These are phyloP conservation scores for Wilcoxina mikolae DNA, from an alignment of 495 filamentous ascomycete genomes.

Conservation along the genomic window DNA sequence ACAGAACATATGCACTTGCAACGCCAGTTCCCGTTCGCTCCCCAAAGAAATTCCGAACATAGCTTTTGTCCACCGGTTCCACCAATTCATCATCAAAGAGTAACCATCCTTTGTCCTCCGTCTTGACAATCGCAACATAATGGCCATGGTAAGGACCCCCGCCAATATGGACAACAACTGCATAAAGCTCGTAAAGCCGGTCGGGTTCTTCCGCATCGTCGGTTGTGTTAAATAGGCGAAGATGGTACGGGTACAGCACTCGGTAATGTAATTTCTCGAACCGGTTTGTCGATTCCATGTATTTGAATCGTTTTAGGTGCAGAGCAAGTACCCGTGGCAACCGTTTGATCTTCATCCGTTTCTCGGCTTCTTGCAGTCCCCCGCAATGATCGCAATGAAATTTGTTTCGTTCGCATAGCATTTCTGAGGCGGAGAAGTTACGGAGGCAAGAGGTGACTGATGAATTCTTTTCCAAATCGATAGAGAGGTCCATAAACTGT, in stretches of 20 bases:
- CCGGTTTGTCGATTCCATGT: constrained; percentile 83
- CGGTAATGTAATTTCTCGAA: constrained; percentile 94
- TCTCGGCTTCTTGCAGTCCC: constrained; percentile 92
- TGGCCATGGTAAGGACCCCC: constrained; percentile 97
- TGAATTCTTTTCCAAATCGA: constrained; percentile 88
- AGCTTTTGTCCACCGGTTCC: constrained; percentile 90
- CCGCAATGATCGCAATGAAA: constrained; percentile 98
- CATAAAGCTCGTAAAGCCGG: constrained; percentile 88
- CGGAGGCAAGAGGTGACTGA: constrained; percentile 90
- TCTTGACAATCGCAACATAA: constrained; percentile 96
- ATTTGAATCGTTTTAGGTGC: constrained; percentile 94
- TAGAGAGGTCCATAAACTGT: constrained; percentile 86
- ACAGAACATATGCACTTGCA: constrained; percentile 91
- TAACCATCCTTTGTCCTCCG: constrained; percentile 86
- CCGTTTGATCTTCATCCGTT: constrained; percentile 97
- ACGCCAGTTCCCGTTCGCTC: constrained; percentile 73
- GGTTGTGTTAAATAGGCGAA: constrained; percentile 94
- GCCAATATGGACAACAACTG: constrained; percentile 96
- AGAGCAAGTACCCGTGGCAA: constrained; percentile 80
- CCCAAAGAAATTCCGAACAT: constrained; percentile 95
- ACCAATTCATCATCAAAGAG: constrained; percentile 98
- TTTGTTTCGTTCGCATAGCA: constrained; percentile 96
- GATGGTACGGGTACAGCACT: constrained; percentile 90
- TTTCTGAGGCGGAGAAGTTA: constrained; percentile 95
- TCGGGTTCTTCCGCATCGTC: constrained; percentile 94